Evolutionary conservation across 202 grass and related monocot species (phyloP), one percentile per base, ranked within the genome.

Genomic region (Setaria italica): DNA sequence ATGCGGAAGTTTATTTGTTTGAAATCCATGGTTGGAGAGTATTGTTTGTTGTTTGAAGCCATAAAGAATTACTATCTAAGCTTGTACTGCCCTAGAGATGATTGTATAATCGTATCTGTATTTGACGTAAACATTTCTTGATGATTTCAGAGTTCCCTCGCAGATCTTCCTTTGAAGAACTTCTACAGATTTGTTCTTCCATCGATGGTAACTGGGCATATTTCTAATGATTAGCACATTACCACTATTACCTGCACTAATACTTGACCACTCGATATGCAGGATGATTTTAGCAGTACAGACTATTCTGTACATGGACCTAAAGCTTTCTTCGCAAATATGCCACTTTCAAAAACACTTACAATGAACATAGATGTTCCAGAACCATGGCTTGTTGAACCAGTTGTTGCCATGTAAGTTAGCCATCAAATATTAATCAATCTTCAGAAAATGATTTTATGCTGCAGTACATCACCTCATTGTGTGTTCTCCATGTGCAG

Each of bases 341-440:
- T 99, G 96, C 96, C 96, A 74, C 82, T 95, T 55, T 99, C 96
- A 9, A 99, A 99, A 87, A 99, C 91, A 56, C 90, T 99, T 63
- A 99, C 96, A 48, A 99, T 99, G 96, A 99, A 99, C 79, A 91
- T 99, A 56, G 96, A 99, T 88, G 96, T 94, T 72, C 96, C 96
- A 45, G 96, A 99, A 84, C 96, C 93, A 77, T 99, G 96, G 96
- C 96, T 99, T 88, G 96, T 99, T 48, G 96, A 99, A 86, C 93
- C 96, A 75, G 88, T 95, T 69, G 73, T 99, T 90, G 93, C 96
- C 35, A 93, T 95, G 96, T 99, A 95, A 90, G 96, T 87, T 85
- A 37, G 15, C 53, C 47, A 73, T 78, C 54, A 87, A 78, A 81
- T 55, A 76, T 56, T 65, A 85, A 79, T 25, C n/a, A 84, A 68